phyloP scores from a whole-genome alignment of 75 land plant species.

The Pinus tabuliformis region DNA sequence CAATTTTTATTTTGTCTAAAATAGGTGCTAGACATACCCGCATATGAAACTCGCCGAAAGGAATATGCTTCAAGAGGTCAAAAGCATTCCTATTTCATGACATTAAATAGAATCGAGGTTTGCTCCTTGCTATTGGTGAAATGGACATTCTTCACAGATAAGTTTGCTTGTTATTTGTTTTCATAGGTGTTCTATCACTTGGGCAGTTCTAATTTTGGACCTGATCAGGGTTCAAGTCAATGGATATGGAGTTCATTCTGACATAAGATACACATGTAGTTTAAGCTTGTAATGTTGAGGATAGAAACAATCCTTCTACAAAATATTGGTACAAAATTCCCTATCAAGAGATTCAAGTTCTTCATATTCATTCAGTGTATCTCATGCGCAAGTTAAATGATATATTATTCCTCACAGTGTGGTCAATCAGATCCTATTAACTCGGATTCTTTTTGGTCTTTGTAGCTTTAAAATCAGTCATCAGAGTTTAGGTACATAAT shows the following conservation, averaged over 20 bases:
- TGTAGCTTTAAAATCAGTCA: neutral
- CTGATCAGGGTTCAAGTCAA: neutral
- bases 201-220: neutral
- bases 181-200: neutral
- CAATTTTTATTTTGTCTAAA: neutral
- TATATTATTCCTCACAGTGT: too few relatives aligned
- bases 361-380: too few relatives aligned
- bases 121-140: conserved; percentile 5
- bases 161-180: neutral
- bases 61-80: conserved; percentile 84
- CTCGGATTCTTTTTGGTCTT: too few relatives aligned
- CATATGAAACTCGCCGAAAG: conserved; percentile 82
- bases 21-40: conserved; percentile 77
- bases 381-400: too few relatives aligned
- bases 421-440: too few relatives aligned
- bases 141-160: neutral
- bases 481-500: neutral
- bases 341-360: too few relatives aligned
- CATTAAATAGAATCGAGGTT: conserved; percentile 91
- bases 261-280: neutral
- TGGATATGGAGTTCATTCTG: neutral
- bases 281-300: neutral
- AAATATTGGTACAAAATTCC: neutral
- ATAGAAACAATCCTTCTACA: neutral
- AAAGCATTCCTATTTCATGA: conserved; percentile 98